Percentiles rank a stretch among this genome's conserved stretches.
Evolutionary conservation across 2,329 filamentous ascomycete genomes (phyloP).

Genomic region (Cadophora luteo-olivacea): DNA sequence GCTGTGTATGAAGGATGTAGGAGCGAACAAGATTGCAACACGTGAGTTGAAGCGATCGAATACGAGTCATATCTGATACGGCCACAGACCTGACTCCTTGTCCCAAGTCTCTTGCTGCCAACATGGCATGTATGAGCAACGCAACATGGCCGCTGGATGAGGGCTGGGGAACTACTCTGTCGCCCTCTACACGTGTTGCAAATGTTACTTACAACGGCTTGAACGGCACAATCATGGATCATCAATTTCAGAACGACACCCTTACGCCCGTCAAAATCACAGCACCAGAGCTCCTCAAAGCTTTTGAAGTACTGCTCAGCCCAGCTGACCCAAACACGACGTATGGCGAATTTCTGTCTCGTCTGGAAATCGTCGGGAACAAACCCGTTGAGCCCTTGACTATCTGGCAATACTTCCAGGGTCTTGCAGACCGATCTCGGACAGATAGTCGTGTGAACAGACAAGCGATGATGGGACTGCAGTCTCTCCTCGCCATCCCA

Average conservation of each 20-base stretch:
- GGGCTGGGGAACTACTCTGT: conserved; percentile 13
- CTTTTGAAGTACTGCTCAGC: conserved; percentile 8
- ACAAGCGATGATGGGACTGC: neutral
- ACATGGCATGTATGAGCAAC: conserved; percentile 4
- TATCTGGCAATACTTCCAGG: conserved; percentile 19
- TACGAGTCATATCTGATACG: neutral
- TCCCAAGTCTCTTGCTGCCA: conserved; percentile 16
- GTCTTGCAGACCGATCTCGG: neutral
- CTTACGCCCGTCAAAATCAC: conserved; percentile 8
- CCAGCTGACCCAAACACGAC: neutral
- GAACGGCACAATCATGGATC: conserved; percentile 13
- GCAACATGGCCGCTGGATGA: neutral
- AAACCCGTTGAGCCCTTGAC: conserved; percentile 15
- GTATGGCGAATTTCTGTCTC: neutral
- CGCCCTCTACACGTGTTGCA: neutral
- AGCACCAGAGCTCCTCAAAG: conserved; percentile 11
- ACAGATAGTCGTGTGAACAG: neutral
- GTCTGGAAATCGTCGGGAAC: neutral
- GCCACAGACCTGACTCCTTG: conserved; percentile 3
- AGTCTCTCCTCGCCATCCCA: conserved; percentile 12
- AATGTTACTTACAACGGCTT: conserved; percentile 17
- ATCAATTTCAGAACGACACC: neutral
- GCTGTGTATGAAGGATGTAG: conserved; percentile 11
- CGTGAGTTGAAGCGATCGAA: neutral
- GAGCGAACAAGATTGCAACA: neutral